These are phyloP conservation scores for Prunus salicina DNA, from an alignment of 306 rosid genomes.

Conservation along the genomic window DNA sequence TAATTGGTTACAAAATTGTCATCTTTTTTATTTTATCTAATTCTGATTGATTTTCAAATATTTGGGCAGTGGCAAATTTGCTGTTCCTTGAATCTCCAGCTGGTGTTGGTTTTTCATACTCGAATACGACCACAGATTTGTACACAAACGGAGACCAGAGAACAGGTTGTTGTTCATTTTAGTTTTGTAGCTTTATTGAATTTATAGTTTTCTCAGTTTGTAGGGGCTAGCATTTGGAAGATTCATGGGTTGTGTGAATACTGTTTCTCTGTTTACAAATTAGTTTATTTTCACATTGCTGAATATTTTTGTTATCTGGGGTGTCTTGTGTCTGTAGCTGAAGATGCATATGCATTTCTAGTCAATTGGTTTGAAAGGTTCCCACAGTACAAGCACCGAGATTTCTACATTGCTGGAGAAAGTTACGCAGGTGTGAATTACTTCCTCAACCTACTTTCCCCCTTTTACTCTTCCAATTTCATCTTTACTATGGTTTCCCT, in stretches of 20 bases:
- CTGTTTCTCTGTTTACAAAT: conserved; percentile 12
- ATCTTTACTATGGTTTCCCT: not conserved
- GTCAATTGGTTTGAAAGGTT: conserved; percentile 94
- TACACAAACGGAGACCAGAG: conserved; percentile 77
- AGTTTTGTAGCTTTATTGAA: not conserved
- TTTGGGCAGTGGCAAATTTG: conserved; percentile 80
- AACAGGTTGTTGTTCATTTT: conserved; percentile 53
- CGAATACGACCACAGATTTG: conserved; percentile 75
- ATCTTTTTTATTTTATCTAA: not conserved
- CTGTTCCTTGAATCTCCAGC: conserved; percentile 95
- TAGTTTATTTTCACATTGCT: conserved; percentile 13
- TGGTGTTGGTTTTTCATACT: conserved; percentile 93
- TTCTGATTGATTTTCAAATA: conserved; percentile 18
- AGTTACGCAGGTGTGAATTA: conserved; percentile 83
- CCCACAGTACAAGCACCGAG: conserved; percentile 88
- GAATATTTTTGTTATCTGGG: conserved; percentile 21
- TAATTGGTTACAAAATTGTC: not conserved
- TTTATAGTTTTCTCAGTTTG: conserved; percentile 3
- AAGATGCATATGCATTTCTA: conserved; percentile 79
- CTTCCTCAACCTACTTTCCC: not conserved
- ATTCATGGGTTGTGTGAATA: not conserved
- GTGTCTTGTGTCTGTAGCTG: conserved; percentile 56
- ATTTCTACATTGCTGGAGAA: conserved; percentile 93
- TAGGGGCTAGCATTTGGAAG: conserved; percentile 1
- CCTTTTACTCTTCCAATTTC: not conserved